phyloP scores from a whole-genome alignment of 352 stramenopile genomes.

The Phytophthora ohioensis region DNA sequence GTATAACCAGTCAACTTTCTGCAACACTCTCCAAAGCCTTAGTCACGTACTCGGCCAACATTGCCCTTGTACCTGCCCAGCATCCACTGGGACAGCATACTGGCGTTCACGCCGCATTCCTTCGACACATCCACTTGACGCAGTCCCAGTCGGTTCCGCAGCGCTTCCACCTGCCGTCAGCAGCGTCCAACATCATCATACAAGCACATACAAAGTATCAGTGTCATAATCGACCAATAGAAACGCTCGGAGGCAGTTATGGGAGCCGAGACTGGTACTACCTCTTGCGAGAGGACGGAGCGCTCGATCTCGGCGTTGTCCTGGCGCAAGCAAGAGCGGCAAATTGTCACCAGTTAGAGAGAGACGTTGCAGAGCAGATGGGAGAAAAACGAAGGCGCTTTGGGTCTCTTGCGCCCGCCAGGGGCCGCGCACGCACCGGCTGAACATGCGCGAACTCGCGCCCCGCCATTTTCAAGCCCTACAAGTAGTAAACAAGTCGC shows the following conservation, averaged over 20 bases:
- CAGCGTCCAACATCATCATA: not conserved
- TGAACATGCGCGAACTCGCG: slow-evolving; percentile 85
- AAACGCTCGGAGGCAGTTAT: not conserved
- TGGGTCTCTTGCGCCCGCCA: not conserved
- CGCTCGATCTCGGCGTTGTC: slow-evolving; percentile 90
- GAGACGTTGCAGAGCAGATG: slow-evolving; percentile 13
- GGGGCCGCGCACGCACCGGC: slow-evolving; percentile 50
- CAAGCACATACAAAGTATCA: slow-evolving; percentile 7
- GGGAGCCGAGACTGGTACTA: slow-evolving; percentile 11
- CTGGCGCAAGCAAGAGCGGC: slow-evolving; percentile 34
- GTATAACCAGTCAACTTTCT: slow-evolving; percentile 3
- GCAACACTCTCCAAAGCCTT: not conserved
- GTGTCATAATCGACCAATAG: not conserved
- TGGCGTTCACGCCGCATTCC: slow-evolving; percentile 86
- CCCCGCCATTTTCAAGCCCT: slow-evolving; percentile 46
- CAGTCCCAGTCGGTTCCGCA: slow-evolving; percentile 76
- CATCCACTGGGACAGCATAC: slow-evolving; percentile 91
- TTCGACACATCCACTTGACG: slow-evolving; percentile 88
- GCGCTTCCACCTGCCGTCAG: slow-evolving; percentile 64
- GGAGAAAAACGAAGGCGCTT: not conserved
- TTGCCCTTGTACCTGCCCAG: slow-evolving; percentile 88
- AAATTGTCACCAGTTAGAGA: slow-evolving; percentile 18
- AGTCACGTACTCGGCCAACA: slow-evolving; percentile 64
- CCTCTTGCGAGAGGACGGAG: slow-evolving; percentile 81
- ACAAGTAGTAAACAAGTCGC: not conserved